Conservation (phyloP, 139 green algal genomes). For the Eudorina sp. region DNA sequence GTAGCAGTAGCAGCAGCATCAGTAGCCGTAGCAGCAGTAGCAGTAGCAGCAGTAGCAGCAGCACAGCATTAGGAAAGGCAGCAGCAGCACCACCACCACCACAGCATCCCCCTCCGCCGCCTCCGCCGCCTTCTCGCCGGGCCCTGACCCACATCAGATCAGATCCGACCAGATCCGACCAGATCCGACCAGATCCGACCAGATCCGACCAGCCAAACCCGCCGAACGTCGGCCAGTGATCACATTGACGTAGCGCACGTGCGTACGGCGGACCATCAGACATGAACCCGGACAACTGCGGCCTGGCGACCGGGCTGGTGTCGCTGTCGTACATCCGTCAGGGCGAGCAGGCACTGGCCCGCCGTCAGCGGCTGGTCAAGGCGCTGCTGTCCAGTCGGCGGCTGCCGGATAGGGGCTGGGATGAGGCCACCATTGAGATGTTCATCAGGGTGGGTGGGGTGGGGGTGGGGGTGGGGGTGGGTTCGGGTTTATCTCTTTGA, state of each 20-base stretch:
- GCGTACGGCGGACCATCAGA: too few species aligned
- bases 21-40: background rate
- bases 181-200: too few species aligned
- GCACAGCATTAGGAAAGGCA: too few species aligned
- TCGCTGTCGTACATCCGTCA: constrained; percentile 82
- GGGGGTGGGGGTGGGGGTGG: background rate
- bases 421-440: constrained; percentile 89
- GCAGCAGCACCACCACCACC: too few species aligned
- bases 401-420: constrained; percentile 87
- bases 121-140: too few species aligned
- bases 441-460: constrained; percentile 65
- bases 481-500: background rate
- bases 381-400: constrained; percentile 79
- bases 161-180: too few species aligned
- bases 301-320: constrained; percentile 72
- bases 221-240: too few species aligned
- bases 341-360: constrained; percentile 70
- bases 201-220: too few species aligned
- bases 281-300: constrained; percentile 80
- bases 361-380: constrained; percentile 75
- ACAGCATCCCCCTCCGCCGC: too few species aligned
- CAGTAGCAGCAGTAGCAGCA: background rate
- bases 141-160: too few species aligned
- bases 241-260: too few species aligned
- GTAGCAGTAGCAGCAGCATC: background rate